These are phyloP conservation scores for Neonectria punicea DNA, from an alignment of 2,329 filamentous ascomycete species.

Conservation along the genomic window DNA sequence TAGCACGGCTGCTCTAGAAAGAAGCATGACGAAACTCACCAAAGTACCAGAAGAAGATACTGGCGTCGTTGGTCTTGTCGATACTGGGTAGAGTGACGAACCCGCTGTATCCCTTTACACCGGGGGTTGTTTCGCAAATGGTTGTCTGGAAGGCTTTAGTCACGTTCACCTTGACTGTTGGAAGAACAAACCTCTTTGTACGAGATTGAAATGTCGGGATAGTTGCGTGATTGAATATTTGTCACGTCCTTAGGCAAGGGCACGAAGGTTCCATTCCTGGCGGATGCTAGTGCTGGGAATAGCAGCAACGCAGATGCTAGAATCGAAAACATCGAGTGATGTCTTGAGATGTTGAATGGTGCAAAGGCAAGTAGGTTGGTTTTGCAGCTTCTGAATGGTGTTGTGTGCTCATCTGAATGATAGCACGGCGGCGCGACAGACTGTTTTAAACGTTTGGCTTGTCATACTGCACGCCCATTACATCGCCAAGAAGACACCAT, in stretches of 20 bases:
- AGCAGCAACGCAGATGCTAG: not conserved
- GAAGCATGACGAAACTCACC: slow-evolving; percentile 20
- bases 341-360: not conserved
- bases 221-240: slow-evolving; percentile 7
- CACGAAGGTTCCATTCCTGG: slow-evolving; percentile 1
- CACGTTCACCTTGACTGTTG: too few species aligned
- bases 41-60: slow-evolving; percentile 59
- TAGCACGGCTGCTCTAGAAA: not conserved
- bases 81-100: slow-evolving; percentile 37
- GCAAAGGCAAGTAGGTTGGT: not conserved
- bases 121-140: slow-evolving; percentile 39
- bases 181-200: slow-evolving; percentile 36
- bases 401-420: not conserved
- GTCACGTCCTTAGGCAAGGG: slow-evolving; percentile 4
- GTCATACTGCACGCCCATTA: not conserved
- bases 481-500: too few species aligned
- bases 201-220: slow-evolving; percentile 32
- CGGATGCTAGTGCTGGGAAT: not conserved
- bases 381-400: not conserved
- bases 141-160: slow-evolving; percentile 24
- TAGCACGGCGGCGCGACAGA: not conserved
- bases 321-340: not conserved
- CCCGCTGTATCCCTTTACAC: slow-evolving; percentile 36
- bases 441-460: not conserved
- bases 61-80: slow-evolving; percentile 21